A percentile compares a stretch with the other conserved stretches of the same genome.
phyloP scores from a whole-genome alignment of 768 basidiomycete species.

The Mycena olivaceomarginata region DNA sequence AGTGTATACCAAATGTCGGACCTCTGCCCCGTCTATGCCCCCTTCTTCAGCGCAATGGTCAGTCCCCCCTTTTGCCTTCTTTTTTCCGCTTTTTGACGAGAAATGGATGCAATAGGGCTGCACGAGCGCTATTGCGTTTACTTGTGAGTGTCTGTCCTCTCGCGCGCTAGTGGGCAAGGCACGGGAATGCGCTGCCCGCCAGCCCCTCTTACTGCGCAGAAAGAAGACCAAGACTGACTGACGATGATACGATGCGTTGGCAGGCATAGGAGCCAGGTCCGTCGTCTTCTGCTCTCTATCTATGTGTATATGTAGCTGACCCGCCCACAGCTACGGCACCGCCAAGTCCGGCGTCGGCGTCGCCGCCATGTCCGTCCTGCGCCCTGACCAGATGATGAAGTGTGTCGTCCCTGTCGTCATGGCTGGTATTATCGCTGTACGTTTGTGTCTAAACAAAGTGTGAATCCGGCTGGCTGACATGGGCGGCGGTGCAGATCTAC shows the following conservation, averaged over 20 bases:
- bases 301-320: slow-evolving; percentile 33
- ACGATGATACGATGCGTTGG: slow-evolving; percentile 17
- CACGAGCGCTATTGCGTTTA: slow-evolving; percentile 98
- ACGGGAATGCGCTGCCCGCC: neutral
- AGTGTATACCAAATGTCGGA: slow-evolving; percentile 60
- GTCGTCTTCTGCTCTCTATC: slow-evolving; percentile 43
- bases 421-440: slow-evolving; percentile 99
- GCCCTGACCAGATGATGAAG: slow-evolving; percentile 98
- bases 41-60: slow-evolving; percentile 98
- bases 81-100: slow-evolving; percentile 6
- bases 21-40: slow-evolving; percentile 95
- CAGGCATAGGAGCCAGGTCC: slow-evolving; percentile 92
- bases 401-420: slow-evolving; percentile 95
- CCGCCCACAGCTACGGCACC: slow-evolving; percentile 90
- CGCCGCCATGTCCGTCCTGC: slow-evolving; percentile 97
- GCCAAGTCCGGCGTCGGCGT: slow-evolving; percentile 99
- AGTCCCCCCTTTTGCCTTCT: slow-evolving; percentile 51
- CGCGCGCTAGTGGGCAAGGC: neutral
- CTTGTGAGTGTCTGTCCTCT: slow-evolving; percentile 76
- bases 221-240: neutral
- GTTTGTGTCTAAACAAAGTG: slow-evolving; percentile 55
- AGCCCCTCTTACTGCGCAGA: neutral
- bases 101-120: slow-evolving; percentile 78
- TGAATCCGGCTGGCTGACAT: too few species aligned
- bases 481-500: slow-evolving; percentile 80